phyloP scores from a whole-genome alignment of 1,284 basidiomycete species.

The Veloporphyrellus conicus region DNA sequence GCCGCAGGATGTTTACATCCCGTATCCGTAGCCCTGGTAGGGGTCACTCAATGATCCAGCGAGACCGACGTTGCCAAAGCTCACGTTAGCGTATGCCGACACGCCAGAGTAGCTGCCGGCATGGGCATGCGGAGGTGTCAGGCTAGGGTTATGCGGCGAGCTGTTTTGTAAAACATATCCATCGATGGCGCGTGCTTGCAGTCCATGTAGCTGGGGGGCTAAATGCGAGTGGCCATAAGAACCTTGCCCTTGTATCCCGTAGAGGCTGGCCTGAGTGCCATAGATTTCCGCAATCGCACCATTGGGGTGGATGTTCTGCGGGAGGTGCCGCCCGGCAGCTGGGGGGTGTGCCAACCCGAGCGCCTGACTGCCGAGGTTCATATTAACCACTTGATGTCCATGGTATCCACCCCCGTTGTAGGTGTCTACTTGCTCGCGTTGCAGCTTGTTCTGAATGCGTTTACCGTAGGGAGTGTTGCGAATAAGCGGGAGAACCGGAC shows the following conservation, averaged over 20 bases:
- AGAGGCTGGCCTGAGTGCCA: slow-evolving; percentile 58
- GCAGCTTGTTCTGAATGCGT: slow-evolving; percentile 94
- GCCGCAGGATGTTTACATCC: slow-evolving; percentile 52
- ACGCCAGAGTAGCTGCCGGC: slow-evolving; percentile 51
- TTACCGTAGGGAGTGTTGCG: slow-evolving; percentile 97
- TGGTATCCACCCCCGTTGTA: slow-evolving; percentile 54
- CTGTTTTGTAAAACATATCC: slow-evolving; percentile 72
- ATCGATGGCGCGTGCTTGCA: slow-evolving; percentile 70
- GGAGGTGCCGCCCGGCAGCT: slow-evolving; percentile 50
- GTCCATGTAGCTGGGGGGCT: slow-evolving; percentile 50
- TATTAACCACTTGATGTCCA: slow-evolving; percentile 59
- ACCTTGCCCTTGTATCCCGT: slow-evolving; percentile 50
- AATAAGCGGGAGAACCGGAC: slow-evolving; percentile 93
- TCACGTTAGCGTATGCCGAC: slow-evolving; percentile 48
- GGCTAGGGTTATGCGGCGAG: slow-evolving; percentile 55
- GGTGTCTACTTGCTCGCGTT: slow-evolving; percentile 82
- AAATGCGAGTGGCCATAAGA: slow-evolving; percentile 42
- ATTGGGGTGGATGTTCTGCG: slow-evolving; percentile 48
- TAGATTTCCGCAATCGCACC: slow-evolving; percentile 67
- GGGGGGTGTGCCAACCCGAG: slow-evolving; percentile 43
- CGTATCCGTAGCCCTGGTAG: slow-evolving; percentile 74
- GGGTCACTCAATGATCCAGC: slow-evolving; percentile 59
- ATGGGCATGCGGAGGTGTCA: slow-evolving; percentile 55
- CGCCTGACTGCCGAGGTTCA: slow-evolving; percentile 54
- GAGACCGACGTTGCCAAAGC: slow-evolving; percentile 57